Conservation (phyloP, 2,329 filamentous ascomycete genomes). For the Sporothrix phasma region DNA sequence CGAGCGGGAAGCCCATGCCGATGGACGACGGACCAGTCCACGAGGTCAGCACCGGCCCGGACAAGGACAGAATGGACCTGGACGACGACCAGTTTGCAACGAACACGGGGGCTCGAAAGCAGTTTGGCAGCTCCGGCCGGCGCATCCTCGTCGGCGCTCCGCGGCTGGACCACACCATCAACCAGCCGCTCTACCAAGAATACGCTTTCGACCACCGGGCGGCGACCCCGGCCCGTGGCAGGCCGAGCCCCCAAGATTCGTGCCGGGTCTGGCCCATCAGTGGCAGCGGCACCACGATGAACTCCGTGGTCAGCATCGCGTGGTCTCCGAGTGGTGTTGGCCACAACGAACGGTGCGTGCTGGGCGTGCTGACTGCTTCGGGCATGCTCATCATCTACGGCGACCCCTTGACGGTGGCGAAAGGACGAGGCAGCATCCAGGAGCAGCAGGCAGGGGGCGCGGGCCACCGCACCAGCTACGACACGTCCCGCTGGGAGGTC, state of each 20-base stretch:
- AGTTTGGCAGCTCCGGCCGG: slow-evolving; percentile 27
- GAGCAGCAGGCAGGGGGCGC: slow-evolving; percentile 8
- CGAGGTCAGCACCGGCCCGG: slow-evolving; percentile 1
- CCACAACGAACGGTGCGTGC: slow-evolving; percentile 41
- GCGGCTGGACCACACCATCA: slow-evolving; percentile 33
- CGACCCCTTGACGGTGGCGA: slow-evolving; percentile 27
- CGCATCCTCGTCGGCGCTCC: slow-evolving; percentile 30
- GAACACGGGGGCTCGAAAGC: slow-evolving; percentile 20
- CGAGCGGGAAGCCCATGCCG: slow-evolving; percentile 10
- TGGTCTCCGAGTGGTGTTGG: slow-evolving; percentile 53
- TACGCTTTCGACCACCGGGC: slow-evolving; percentile 10
- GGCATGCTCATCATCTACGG: slow-evolving; percentile 43
- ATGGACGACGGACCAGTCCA: slow-evolving; percentile 16
- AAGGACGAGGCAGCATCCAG: background rate
- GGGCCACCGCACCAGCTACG: slow-evolving; percentile 18
- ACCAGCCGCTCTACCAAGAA: slow-evolving; percentile 32
- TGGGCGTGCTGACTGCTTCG: slow-evolving; percentile 40
- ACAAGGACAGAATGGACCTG: slow-evolving; percentile 12
- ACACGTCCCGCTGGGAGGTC: slow-evolving; percentile 38
- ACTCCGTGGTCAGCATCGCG: slow-evolving; percentile 42
- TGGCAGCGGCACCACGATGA: slow-evolving; percentile 40
- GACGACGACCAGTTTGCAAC: slow-evolving; percentile 20
- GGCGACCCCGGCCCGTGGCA: slow-evolving; percentile 21
- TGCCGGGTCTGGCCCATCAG: slow-evolving; percentile 32
- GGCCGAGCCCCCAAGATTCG: background rate